Percentiles rank a stretch among this genome's conserved stretches.
Conservation (phyloP, 1,139 yeast genomes). For the Suhomyces atakaporum region DNA sequence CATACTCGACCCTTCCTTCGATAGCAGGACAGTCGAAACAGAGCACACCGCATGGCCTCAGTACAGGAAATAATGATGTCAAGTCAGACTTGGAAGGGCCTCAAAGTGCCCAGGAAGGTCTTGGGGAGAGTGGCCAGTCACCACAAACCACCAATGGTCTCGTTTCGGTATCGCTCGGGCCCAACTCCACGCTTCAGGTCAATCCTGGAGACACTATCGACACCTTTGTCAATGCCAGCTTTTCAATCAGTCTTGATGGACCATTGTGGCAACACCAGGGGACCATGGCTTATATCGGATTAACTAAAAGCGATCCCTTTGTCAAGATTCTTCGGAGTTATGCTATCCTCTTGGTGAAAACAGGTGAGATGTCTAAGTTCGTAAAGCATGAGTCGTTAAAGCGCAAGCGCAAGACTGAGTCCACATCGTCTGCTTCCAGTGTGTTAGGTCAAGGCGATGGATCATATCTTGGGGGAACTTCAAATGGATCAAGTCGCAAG, state of each 20-base stretch:
- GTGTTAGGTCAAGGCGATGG: neutral
- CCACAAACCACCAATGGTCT: too few species aligned
- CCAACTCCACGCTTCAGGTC: conserved; percentile 38
- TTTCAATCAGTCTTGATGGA: conserved; percentile 42
- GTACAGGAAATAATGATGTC: too few species aligned
- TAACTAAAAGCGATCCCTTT: conserved; percentile 46
- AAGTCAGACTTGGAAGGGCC: too few species aligned
- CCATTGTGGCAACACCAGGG: conserved; percentile 46
- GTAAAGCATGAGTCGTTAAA: conserved; percentile 25
- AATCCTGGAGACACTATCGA: conserved; percentile 39
- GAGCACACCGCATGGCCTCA: too few species aligned
- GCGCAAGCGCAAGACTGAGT: conserved; percentile 12
- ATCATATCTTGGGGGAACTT: neutral
- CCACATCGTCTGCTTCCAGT: conserved; percentile 1
- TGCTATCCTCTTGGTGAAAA: conserved; percentile 35
- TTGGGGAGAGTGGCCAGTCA: too few species aligned
- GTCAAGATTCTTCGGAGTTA: conserved; percentile 41
- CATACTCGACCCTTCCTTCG: too few species aligned
- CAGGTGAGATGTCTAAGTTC: conserved; percentile 41
- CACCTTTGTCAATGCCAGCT: conserved; percentile 40
- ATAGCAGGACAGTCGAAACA: too few species aligned
- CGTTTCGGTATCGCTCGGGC: conserved; percentile 40
- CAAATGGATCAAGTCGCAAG: too few species aligned
- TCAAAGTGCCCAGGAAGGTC: too few species aligned
- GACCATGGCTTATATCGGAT: conserved; percentile 43